Evolutionary conservation across 2,329 filamentous ascomycete genomes (phyloP).

Genomic region (Penicillium sp.): DNA sequence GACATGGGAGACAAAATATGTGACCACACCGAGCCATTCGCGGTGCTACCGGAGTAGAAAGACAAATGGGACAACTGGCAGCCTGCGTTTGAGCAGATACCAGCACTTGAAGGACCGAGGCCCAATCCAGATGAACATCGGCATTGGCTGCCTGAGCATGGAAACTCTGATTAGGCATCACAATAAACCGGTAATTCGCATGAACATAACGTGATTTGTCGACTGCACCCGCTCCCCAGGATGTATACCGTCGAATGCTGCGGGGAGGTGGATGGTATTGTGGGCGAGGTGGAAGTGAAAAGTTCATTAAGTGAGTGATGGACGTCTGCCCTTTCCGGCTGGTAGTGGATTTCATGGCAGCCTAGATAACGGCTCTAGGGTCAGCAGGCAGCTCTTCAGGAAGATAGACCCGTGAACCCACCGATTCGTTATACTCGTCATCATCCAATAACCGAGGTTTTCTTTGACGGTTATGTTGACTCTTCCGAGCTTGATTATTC

Average conservation of each 20-base stretch:
- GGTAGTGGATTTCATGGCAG: slow-evolving; percentile 55
- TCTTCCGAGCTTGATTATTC: slow-evolving; percentile 66
- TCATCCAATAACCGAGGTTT: slow-evolving; percentile 68
- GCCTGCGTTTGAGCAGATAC: slow-evolving; percentile 82
- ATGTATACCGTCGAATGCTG: slow-evolving; percentile 60
- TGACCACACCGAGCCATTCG: slow-evolving; percentile 96
- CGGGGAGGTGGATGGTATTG: slow-evolving; percentile 50
- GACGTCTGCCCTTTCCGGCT: slow-evolving; percentile 85
- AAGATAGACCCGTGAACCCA: slow-evolving; percentile 39
- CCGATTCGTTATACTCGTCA: slow-evolving; percentile 74
- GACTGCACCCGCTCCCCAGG: slow-evolving; percentile 71
- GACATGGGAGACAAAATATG: slow-evolving; percentile 87
- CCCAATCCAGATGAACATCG: slow-evolving; percentile 84
- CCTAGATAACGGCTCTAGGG: slow-evolving; percentile 30
- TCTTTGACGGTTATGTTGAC: slow-evolving; percentile 74
- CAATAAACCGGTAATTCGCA: slow-evolving; percentile 94
- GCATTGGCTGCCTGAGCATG: slow-evolving; percentile 71
- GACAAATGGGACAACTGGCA: slow-evolving; percentile 85
- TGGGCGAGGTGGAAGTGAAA: slow-evolving; percentile 67
- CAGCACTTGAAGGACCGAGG: slow-evolving; percentile 78
- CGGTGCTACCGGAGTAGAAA: slow-evolving; percentile 83
- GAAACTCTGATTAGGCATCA: slow-evolving; percentile 73
- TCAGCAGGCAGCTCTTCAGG: slow-evolving; percentile 13
- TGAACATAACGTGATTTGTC: slow-evolving; percentile 92
- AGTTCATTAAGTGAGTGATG: slow-evolving; percentile 94